Base-by-base conservation (phyloP, 768 basidiomycete species). In the Pleurotus cornucopiae region DNA sequence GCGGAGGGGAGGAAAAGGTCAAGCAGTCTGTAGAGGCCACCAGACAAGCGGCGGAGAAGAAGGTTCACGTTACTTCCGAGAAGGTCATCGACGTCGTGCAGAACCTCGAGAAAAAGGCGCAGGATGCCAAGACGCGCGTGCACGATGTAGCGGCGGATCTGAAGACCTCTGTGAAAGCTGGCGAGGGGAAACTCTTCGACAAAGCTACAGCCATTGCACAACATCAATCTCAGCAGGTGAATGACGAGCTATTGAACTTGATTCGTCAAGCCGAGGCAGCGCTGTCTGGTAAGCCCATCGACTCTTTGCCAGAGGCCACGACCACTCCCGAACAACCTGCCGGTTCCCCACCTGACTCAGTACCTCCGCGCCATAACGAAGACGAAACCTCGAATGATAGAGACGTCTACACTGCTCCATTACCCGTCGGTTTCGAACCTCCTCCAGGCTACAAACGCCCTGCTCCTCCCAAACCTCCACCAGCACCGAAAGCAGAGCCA, bases 401-500 rank as follows among this genome's bases (percentile, higher is more conserved):
- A 25, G 72, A 73, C 45, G 73, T 88, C 16, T 96, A 96, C 66
- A 70, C 73, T 45, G 79, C 72, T 14, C 86, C 88, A 5, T 76
- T 98, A 20, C 97, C 96, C n/a, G 71, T 99, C 49, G 96, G 94
- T 11, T 92, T 91, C 67, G 94, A 98, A 69, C 92, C 89, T 7
- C 95, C 96, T 34, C 92, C 92, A 20, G 96, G 96, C 16, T 98
- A 84, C 69, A 76, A 79, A 55, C 79, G 85, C 39, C 85, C 89
- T 11, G 61, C 73, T 18, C 77, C 84, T 16, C 71, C 79, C 26
- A 82, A 84, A 65, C n/a, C 67, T 60, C 54, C 63, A 56, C 63
- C 73, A 57, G 68, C 71, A 0, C 63, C 68, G 11, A 46, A 43
- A 30, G 61, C 67, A 12, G 62, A 65, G 21, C 30, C 30, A 34